Base-by-base conservation (phyloP, 1,284 basidiomycete species). In the Amylostereum chailletii region DNA sequence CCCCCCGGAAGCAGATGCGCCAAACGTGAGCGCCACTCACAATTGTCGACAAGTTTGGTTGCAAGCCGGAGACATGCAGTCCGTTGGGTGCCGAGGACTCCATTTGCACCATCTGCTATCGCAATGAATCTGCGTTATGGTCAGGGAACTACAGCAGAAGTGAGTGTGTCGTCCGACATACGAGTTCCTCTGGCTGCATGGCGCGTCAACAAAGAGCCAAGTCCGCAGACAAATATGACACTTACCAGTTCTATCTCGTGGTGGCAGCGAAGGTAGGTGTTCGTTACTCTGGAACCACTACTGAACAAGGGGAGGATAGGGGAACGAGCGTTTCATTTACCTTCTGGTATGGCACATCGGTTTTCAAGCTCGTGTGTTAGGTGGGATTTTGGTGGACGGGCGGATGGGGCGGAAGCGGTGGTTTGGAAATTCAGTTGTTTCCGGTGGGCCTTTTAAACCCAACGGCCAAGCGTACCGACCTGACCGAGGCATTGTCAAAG, bases 31-130 rank as follows among this genome's bases (percentile, higher is more conserved):
- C n/a, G 34, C 7, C 42, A 62, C 85, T 68, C 64, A 88, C 85
- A 84, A 84, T 65, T 86, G 84, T 81, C 83, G 86, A 60, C 85
- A 89, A n/a, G 78, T 79, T 19, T 63, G 65, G 36, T 62, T 71
- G 65, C 85, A 88, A 31, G 69, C 63, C 42, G 74, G 71, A 29
- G 76, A 71, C 27, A 74, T 70, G 58, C 85, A 89, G 51, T 79
- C 68, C 31, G 53, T 55, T 19, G 81, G 81, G 64, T 88, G 85
- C 27, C 62, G 65, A 19, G 72, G 65, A 57, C 85, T 87, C 68
- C 88, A 88, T 65, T 72, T 85, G 74, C 86, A 88, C 60, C 64
- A 71, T 34, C 69, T 71, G 60, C 79, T 72, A 49, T 76, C 77
- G 64, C 85, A 88, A 58, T 67, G 65, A 52, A 77, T 69, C 77